Evolutionary conservation across 2,329 filamentous ascomycete species (phyloP).

Genomic region (Trichothecium roseum): DNA sequence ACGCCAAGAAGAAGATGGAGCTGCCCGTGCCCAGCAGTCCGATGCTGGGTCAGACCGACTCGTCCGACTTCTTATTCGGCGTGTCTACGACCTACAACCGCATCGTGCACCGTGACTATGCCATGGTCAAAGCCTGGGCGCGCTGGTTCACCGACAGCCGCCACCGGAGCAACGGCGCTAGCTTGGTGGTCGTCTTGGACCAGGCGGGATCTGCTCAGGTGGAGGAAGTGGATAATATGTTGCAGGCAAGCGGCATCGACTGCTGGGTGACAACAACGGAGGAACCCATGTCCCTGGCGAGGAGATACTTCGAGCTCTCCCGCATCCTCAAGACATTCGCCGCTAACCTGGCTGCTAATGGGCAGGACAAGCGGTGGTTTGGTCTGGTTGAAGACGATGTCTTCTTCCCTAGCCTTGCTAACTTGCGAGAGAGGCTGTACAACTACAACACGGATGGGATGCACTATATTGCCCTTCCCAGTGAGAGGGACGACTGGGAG

Average conservation of each 20-base stretch:
- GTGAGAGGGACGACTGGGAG: slow-evolving; percentile 31
- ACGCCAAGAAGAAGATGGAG: slow-evolving; percentile 18
- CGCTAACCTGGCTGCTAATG: slow-evolving; percentile 21
- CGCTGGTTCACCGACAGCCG: slow-evolving; percentile 33
- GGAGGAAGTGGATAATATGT: slow-evolving; percentile 15
- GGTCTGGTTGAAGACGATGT: slow-evolving; percentile 35
- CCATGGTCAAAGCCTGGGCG: slow-evolving; percentile 30
- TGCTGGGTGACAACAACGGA: slow-evolving; percentile 22
- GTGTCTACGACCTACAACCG: slow-evolving; percentile 31
- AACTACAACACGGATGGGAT: slow-evolving; percentile 19
- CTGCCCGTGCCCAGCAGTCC: slow-evolving; percentile 21
- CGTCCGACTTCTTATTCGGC: slow-evolving; percentile 30
- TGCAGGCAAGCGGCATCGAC: slow-evolving; percentile 27
- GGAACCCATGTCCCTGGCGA: slow-evolving; percentile 18
- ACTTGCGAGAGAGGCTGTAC: slow-evolving; percentile 26
- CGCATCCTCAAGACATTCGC: slow-evolving; percentile 20
- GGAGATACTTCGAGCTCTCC: slow-evolving; percentile 27
- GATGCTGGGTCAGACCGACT: slow-evolving; percentile 22
- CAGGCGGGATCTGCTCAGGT: slow-evolving; percentile 23
- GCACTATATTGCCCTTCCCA: slow-evolving; percentile 32
- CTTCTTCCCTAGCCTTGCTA: slow-evolving; percentile 31
- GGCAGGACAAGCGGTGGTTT: slow-evolving; percentile 27
- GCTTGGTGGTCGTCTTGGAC: slow-evolving; percentile 29
- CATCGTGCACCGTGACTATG: slow-evolving; percentile 24
- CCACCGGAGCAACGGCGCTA: slow-evolving; percentile 30